These are phyloP conservation scores for Aspergillus ellipticus DNA, from an alignment of 495 filamentous ascomycete genomes.

Conservation along the genomic window DNA sequence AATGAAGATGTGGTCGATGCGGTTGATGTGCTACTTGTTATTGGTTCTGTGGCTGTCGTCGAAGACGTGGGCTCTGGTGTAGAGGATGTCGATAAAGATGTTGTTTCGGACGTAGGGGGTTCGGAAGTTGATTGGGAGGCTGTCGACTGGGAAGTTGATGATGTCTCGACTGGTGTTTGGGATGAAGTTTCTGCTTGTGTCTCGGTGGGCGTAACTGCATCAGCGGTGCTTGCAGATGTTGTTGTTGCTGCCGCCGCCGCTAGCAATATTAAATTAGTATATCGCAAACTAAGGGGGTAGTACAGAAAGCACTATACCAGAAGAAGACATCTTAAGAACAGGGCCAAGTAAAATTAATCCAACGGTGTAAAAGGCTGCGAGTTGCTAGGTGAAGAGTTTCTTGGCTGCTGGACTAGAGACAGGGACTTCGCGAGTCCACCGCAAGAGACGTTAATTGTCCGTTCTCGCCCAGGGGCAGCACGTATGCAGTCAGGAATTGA, in stretches of 20 bases:
- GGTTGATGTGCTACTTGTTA: constrained; percentile 16
- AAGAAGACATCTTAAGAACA: not conserved
- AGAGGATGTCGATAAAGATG: constrained; percentile 21
- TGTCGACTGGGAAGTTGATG: constrained; percentile 17
- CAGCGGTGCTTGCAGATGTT: constrained; percentile 12
- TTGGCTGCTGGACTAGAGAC: not conserved
- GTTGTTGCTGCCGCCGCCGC: constrained; percentile 2
- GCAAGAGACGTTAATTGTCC: not conserved
- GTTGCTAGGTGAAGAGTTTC: not conserved
- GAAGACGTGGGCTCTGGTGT: constrained; percentile 11
- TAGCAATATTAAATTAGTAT: not conserved
- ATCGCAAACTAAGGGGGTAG: not conserved
- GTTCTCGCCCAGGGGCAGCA: not conserved
- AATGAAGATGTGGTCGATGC: constrained; percentile 24
- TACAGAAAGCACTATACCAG: not conserved
- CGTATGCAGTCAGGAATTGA: constrained; percentile 9
- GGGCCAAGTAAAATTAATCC: not conserved
- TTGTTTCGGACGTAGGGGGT: constrained; percentile 11
- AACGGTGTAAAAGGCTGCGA: not conserved
- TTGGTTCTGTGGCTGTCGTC: constrained; percentile 4
- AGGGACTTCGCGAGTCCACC: not conserved
- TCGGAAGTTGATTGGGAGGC: constrained; percentile 7
- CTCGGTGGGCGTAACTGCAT: constrained; percentile 9
- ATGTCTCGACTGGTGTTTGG: constrained; percentile 8
- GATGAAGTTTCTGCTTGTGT: constrained; percentile 10